Conservation (phyloP, 192 early-diverging fungal genomes). For the Entophlyctis helioformis region DNA sequence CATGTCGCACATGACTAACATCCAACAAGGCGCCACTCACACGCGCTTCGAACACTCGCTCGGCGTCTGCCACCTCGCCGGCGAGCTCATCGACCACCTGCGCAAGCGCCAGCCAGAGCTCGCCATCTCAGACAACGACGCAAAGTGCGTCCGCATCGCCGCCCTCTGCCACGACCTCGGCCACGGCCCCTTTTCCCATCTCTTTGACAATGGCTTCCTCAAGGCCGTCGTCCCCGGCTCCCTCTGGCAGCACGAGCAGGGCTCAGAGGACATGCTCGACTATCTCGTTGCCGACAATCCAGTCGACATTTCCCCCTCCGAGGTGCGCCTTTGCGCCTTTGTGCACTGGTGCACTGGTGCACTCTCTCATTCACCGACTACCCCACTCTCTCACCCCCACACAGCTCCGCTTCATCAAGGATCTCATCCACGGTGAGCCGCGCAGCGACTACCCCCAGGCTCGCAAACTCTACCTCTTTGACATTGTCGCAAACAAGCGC, state of each 20-base stretch:
- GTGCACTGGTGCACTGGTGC: too few relatives aligned
- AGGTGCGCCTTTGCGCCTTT: too few relatives aligned
- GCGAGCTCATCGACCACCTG: slow-evolving; percentile 58
- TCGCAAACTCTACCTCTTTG: slow-evolving; percentile 67
- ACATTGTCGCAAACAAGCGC: slow-evolving; percentile 92
- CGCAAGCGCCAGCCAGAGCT: slow-evolving; percentile 64
- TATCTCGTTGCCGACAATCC: slow-evolving; percentile 59
- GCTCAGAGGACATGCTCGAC: slow-evolving; percentile 77
- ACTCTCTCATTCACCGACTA: too few relatives aligned
- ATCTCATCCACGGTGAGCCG: slow-evolving; percentile 29
- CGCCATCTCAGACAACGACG: slow-evolving; percentile 62
- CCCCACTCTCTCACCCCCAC: not conserved
- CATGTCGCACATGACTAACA: too few relatives aligned
- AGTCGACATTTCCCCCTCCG: too few relatives aligned
- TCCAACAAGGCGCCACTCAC: slow-evolving; percentile 63
- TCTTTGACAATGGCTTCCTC: slow-evolving; percentile 89
- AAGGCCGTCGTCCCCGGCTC: slow-evolving; percentile 29
- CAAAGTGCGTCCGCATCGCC: slow-evolving; percentile 77
- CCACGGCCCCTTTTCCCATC: slow-evolving; percentile 93
- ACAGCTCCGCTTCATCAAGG: slow-evolving; percentile 28
- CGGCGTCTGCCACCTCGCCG: slow-evolving; percentile 75
- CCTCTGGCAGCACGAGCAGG: slow-evolving; percentile 40
- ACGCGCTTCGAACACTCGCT: slow-evolving; percentile 94
- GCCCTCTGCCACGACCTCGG: slow-evolving; percentile 92
- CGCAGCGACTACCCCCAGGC: slow-evolving; percentile 13